Conservation (phyloP, 805 yeast genomes). For the Yamadazyma nakazawae region DNA sequence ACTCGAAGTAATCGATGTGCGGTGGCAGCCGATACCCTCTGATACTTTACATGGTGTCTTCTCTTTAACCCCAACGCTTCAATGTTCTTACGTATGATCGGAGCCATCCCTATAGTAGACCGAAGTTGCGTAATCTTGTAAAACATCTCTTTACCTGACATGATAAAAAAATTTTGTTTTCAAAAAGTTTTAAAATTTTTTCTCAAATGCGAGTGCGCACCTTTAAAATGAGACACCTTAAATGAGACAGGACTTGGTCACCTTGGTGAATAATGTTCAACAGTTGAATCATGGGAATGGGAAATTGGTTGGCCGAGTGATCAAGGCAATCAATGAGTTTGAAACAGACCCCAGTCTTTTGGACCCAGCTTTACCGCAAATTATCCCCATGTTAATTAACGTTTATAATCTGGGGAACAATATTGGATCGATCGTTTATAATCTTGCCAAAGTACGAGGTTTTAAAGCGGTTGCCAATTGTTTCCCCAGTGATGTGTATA, state of each 20-base stretch:
- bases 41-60: constrained; percentile 73
- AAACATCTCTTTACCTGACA: constrained; percentile 10
- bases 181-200: background rate
- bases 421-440: constrained; percentile 47
- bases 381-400: no score
- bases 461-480: constrained; percentile 56
- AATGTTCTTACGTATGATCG: constrained; percentile 59
- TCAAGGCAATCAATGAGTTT: constrained; percentile 41
- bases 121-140: constrained; percentile 70
- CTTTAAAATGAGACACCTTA: no score
- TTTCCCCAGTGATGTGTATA: constrained; percentile 56
- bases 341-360: constrained; percentile 53
- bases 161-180: background rate
- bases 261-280: background rate
- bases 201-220: background rate
- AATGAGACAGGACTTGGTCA: background rate
- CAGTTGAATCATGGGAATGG: background rate
- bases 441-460: constrained; percentile 61
- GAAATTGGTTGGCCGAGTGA: background rate
- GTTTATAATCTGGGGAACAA: background rate
- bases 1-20: constrained; percentile 84
- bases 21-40: constrained; percentile 65
- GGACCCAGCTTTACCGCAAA: constrained; percentile 24
- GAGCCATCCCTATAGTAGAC: constrained; percentile 85
- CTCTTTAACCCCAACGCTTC: constrained; percentile 69